phyloP scores from a whole-genome alignment of 176 grass and related monocot genomes.

The Ensete glaucum region DNA sequence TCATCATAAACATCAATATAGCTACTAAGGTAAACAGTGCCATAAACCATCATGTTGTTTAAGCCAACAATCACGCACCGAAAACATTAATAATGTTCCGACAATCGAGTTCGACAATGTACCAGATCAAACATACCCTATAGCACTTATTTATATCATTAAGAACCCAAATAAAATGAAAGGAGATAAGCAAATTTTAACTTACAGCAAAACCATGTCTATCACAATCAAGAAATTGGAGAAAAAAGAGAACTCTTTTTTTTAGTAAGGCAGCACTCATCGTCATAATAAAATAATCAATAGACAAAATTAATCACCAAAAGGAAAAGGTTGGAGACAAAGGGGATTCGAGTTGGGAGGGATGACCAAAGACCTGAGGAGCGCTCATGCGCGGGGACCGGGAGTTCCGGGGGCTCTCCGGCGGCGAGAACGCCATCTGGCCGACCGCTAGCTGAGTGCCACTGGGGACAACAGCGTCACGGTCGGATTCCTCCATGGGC shows the following conservation, averaged over 20 bases:
- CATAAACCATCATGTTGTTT: too few relatives aligned
- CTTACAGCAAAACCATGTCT: neutral
- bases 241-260: neutral
- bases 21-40: too few relatives aligned
- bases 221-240: neutral
- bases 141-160: neutral
- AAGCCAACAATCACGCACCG: too few relatives aligned
- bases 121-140: neutral
- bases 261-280: neutral
- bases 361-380: constrained; percentile 7
- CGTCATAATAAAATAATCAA: neutral
- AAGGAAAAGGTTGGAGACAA: neutral
- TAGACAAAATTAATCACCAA: neutral
- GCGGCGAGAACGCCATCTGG: neutral
- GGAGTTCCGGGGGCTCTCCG: constrained; percentile 1
- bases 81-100: neutral
- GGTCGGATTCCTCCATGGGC: neutral
- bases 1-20: too few relatives aligned
- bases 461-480: constrained; percentile 21
- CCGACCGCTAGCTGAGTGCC: constrained; percentile 13
- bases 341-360: neutral
- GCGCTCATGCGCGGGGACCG: constrained; percentile 11
- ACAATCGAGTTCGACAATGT: neutral
- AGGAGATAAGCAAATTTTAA: neutral
- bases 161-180: neutral